A percentile compares a stretch with the other conserved stretches of the same genome.
These are phyloP conservation scores for Trypanosoma platydactyli DNA, from an alignment of 208 protist genomes.

Conservation along the genomic window DNA sequence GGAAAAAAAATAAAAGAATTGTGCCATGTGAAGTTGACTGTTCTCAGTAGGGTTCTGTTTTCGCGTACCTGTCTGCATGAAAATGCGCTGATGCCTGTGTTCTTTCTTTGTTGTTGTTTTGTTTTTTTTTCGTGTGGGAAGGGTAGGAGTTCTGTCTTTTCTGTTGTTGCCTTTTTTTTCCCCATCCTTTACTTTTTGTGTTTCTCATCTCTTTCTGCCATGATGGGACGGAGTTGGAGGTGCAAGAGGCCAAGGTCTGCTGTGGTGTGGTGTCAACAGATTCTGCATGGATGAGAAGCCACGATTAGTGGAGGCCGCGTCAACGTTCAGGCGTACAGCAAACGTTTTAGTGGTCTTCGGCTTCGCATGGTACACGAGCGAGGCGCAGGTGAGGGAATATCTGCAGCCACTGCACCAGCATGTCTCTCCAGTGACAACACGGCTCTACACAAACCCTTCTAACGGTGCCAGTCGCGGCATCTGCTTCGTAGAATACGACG, in stretches of 20 bases:
- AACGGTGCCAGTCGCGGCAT: constrained; percentile 78
- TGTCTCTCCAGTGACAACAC: constrained; percentile 46
- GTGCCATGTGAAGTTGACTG: too few relatives aligned
- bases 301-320: constrained; percentile 29
- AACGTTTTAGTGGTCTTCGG: constrained; percentile 74
- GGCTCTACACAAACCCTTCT: constrained; percentile 73
- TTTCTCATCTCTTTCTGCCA: background rate
- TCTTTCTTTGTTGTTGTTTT: background rate
- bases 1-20: too few relatives aligned
- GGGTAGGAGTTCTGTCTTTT: background rate
- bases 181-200: background rate
- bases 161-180: background rate
- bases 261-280: background rate
- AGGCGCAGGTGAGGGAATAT: constrained; percentile 51
- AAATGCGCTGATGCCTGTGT: too few relatives aligned
- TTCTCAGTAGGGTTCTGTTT: too few relatives aligned
- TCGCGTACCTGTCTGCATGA: too few relatives aligned
- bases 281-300: constrained; percentile 29
- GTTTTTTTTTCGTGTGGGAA: background rate
- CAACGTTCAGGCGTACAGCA: constrained; percentile 22
- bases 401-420: constrained; percentile 46
- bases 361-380: constrained; percentile 77
- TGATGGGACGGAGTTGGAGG: too few relatives aligned
- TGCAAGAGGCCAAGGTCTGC: too few relatives aligned
- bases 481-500: constrained; percentile 80